Evolutionary conservation across 768 basidiomycete species (phyloP).

Genomic region (Termitomyces sp.): DNA sequence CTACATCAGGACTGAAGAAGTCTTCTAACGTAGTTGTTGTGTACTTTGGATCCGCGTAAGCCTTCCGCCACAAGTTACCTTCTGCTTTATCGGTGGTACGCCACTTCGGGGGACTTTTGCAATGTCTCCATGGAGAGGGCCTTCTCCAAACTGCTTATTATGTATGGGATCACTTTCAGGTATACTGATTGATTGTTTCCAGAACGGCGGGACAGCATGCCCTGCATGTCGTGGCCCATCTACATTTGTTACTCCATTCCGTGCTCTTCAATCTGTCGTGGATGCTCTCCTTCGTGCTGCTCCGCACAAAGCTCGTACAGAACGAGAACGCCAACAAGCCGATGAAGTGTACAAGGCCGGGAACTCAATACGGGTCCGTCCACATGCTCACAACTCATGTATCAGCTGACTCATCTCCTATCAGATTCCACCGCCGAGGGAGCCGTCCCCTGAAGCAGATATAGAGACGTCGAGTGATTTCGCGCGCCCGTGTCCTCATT

Average conservation of each 20-base stretch:
- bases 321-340: slow-evolving; percentile 72
- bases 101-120: background rate
- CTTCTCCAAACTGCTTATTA: background rate
- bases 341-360: slow-evolving; percentile 73
- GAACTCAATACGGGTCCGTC: slow-evolving; percentile 50
- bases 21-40: slow-evolving; percentile 51
- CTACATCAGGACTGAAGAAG: background rate
- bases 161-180: too few species aligned
- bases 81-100: slow-evolving; percentile 6
- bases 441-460: slow-evolving; percentile 72
- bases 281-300: slow-evolving; percentile 67
- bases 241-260: slow-evolving; percentile 63
- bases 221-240: slow-evolving; percentile 75
- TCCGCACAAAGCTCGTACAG: slow-evolving; percentile 61
- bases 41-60: slow-evolving; percentile 80
- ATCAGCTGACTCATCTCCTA: slow-evolving; percentile 9
- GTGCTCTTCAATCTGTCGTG: slow-evolving; percentile 65
- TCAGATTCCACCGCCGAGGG: slow-evolving; percentile 72
- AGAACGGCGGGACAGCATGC: slow-evolving; percentile 85
- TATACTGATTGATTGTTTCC: slow-evolving; percentile 4
- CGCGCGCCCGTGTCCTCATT: slow-evolving; percentile 79
- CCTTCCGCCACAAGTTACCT: slow-evolving; percentile 17
- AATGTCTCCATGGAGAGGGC: background rate
- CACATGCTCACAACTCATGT: slow-evolving; percentile 2
- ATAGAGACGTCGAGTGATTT: slow-evolving; percentile 58